Conservation (phyloP, 2,329 filamentous ascomycete genomes). For the Phyllosticta citrichinensis region DNA sequence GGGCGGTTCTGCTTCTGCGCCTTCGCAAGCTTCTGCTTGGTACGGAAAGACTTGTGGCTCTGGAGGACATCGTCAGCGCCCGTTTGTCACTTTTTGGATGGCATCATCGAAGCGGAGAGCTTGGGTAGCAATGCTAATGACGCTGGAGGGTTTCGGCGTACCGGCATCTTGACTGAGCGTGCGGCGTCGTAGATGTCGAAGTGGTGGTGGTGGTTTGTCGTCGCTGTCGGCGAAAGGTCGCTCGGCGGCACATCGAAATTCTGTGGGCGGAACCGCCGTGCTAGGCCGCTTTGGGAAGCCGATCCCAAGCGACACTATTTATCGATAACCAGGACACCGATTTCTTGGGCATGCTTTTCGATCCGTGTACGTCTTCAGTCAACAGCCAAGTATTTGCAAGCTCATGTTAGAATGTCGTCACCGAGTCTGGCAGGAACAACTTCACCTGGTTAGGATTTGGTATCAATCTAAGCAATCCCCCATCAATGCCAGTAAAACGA, state of each 20-base stretch:
- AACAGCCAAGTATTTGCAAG: too few relatives aligned
- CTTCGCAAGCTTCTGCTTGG: slow-evolving; percentile 99
- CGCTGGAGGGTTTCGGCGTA: not conserved
- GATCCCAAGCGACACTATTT: not conserved
- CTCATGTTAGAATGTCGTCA: too few relatives aligned
- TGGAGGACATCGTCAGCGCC: slow-evolving; percentile 33
- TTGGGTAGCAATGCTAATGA: not conserved
- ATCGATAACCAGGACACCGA: too few relatives aligned
- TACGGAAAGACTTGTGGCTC: slow-evolving; percentile 99
- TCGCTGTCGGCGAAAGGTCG: slow-evolving; percentile 1
- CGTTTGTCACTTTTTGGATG: not conserved
- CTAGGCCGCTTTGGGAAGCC: not conserved
- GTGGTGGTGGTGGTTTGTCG: slow-evolving; percentile 8
- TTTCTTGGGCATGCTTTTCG: too few relatives aligned
- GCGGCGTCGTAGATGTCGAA: slow-evolving; percentile 11
- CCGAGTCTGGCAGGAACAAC: not conserved
- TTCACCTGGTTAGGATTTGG: not conserved
- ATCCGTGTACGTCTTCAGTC: too few relatives aligned
- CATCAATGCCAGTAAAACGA: not conserved
- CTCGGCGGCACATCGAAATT: slow-evolving; percentile 1
- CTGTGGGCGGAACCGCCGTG: slow-evolving; percentile 7
- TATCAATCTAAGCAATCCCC: not conserved
- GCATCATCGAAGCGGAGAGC: not conserved
- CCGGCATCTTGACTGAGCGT: slow-evolving; percentile 11
- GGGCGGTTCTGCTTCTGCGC: slow-evolving; percentile 99